Conservation (phyloP, 495 filamentous ascomycete species). For the Thozetella sp. region DNA sequence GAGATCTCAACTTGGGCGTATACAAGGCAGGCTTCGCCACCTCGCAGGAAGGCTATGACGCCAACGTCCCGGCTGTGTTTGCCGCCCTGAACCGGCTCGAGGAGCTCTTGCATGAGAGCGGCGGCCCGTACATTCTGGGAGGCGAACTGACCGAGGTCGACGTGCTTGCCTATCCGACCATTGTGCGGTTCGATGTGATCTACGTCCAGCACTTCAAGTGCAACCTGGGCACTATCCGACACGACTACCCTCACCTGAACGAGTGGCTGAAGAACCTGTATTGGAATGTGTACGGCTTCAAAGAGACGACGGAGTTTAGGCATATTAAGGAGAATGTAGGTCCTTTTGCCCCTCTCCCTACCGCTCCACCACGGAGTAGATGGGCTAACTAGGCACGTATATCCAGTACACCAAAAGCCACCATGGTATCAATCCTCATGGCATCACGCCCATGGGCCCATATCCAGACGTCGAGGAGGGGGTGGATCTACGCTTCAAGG, state of each 20-base stretch:
- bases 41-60: conserved; percentile 78
- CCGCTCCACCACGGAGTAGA: conserved; percentile 18
- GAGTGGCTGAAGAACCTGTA: conserved; percentile 70
- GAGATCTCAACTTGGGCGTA: conserved; percentile 47
- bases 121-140: conserved; percentile 70
- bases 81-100: conserved; percentile 72
- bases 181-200: conserved; percentile 83
- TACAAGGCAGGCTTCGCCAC: conserved; percentile 50
- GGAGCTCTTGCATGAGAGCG: conserved; percentile 50
- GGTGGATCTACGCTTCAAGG: not conserved
- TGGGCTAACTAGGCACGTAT: not conserved
- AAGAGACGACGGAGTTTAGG: conserved; percentile 68
- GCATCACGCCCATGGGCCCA: conserved; percentile 68
- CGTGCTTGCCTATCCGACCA: conserved; percentile 77
- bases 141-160: conserved; percentile 76
- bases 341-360: conserved; percentile 5
- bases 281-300: conserved; percentile 62
- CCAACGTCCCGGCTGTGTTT: conserved; percentile 68
- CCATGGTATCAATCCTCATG: conserved; percentile 47
- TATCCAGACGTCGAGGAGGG: conserved; percentile 57
- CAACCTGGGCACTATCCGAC: conserved; percentile 81
- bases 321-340: conserved; percentile 56
- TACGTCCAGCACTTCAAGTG: conserved; percentile 97
- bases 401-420: conserved; percentile 50
- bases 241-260: conserved; percentile 71